phyloP scores from a whole-genome alignment of 345 rosid genomes.

The Syzygium aromaticum region DNA sequence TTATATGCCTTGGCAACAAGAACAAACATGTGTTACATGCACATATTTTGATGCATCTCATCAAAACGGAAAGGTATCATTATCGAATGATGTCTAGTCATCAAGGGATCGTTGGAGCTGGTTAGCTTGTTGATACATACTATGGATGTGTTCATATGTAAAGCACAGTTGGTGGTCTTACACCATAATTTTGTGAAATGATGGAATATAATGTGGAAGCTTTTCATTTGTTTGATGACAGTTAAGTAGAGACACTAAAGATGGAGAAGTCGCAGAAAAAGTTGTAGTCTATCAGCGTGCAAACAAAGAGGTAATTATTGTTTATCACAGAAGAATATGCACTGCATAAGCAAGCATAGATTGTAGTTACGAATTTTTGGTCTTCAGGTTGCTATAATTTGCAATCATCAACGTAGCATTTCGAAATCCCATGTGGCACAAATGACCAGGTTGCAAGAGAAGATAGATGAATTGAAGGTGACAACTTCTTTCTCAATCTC shows the following conservation, averaged over 20 bases:
- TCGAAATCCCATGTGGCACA: conserved; percentile 81
- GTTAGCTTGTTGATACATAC: not conserved
- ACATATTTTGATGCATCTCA: not conserved
- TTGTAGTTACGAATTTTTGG: not conserved
- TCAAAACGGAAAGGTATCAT: not conserved
- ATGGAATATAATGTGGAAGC: not conserved
- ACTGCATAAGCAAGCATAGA: not conserved
- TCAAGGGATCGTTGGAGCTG: not conserved
- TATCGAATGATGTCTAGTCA: not conserved
- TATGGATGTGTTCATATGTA: not conserved
- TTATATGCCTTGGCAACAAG: not conserved
- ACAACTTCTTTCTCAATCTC: not conserved
- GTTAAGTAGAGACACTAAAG: conserved; percentile 64
- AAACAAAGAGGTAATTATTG: conserved; percentile 66
- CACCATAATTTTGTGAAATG: not conserved
- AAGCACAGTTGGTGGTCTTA: not conserved
- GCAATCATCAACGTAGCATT: conserved; percentile 93
- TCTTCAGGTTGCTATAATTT: conserved; percentile 91
- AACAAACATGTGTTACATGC: not conserved
- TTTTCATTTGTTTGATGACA: conserved; percentile 19
- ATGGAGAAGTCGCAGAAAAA: conserved; percentile 74
- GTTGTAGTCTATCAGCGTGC: conserved; percentile 68
- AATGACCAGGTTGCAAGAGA: conserved; percentile 65
- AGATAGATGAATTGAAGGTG: conserved; percentile 79
- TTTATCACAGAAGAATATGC: not conserved